Evolutionary conservation across 2,329 filamentous ascomycete genomes (phyloP).

Genomic region (Xylariaceae sp.): DNA sequence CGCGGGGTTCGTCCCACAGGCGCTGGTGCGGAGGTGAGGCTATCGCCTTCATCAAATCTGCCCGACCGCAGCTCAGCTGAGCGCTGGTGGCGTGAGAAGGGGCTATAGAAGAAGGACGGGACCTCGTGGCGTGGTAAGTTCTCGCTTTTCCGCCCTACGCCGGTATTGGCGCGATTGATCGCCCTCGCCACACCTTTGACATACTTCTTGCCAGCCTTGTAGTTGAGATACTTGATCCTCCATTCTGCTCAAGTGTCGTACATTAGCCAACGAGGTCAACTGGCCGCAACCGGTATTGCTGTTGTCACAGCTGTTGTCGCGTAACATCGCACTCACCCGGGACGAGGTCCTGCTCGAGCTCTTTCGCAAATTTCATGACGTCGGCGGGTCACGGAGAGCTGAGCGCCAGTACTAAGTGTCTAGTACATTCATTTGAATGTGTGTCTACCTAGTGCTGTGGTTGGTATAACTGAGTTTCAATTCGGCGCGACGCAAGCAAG

Average conservation of each 20-base stretch:
- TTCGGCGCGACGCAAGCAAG: too few relatives aligned
- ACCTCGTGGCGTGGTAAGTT: constrained; percentile 30
- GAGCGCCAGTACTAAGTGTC: too few relatives aligned
- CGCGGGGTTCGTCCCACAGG: constrained; percentile 20
- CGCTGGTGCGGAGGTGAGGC: constrained; percentile 25
- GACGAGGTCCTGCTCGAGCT: constrained; percentile 82
- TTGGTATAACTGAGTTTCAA: too few relatives aligned
- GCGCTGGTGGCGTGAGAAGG: constrained; percentile 22
- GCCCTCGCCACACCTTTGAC: constrained; percentile 78
- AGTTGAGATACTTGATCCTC: constrained; percentile 90
- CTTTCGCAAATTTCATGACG: constrained; percentile 66
- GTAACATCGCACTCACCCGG: constrained; percentile 53
- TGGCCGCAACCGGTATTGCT: neutral
- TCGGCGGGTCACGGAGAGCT: constrained; percentile 14
- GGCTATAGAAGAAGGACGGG: constrained; percentile 28
- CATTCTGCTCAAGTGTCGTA: constrained; percentile 56
- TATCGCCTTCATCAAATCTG: constrained; percentile 18
- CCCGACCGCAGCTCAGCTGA: constrained; percentile 2
- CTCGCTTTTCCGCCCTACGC: constrained; percentile 29
- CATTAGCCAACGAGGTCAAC: constrained; percentile 1
- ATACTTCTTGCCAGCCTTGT: constrained; percentile 93
- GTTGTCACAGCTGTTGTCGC: neutral
- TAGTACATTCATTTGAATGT: too few relatives aligned
- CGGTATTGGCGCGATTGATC: constrained; percentile 54
- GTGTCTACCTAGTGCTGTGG: too few relatives aligned